Conservation (phyloP, 2,329 filamentous ascomycete genomes). For the Corniculantispora saksenae region DNA sequence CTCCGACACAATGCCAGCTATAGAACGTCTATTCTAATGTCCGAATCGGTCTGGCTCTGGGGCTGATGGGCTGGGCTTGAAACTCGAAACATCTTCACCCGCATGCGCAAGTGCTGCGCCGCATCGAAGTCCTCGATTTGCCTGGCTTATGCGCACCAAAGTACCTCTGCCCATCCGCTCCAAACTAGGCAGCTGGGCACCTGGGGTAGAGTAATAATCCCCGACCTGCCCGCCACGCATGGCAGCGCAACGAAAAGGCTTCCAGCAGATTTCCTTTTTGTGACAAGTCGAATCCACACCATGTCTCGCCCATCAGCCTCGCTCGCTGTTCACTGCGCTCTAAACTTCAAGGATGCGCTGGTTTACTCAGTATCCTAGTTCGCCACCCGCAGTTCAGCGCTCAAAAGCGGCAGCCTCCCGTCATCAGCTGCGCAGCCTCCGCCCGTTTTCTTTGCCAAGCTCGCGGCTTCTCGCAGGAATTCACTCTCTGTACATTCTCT, state of each 20-base stretch:
- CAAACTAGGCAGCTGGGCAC: background rate
- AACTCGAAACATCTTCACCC: conserved; percentile 7
- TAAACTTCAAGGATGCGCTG: background rate
- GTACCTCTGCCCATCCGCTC: conserved; percentile 1
- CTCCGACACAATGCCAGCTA: background rate
- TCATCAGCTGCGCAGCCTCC: background rate
- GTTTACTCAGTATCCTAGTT: background rate
- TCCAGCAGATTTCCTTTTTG: conserved; percentile 14
- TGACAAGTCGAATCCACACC: conserved; percentile 14
- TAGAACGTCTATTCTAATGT: background rate
- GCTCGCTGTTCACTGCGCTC: background rate
- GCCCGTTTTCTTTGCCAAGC: background rate
- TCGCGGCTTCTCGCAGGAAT: conserved; percentile 1
- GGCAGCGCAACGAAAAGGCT: background rate
- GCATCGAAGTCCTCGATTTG: conserved; percentile 7
- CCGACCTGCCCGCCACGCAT: background rate
- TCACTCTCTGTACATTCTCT: background rate
- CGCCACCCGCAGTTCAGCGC: background rate
- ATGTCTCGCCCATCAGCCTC: background rate
- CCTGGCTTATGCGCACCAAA: background rate
- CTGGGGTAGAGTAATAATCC: conserved; percentile 4
- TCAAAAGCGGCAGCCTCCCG: background rate
- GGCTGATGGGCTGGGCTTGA: background rate
- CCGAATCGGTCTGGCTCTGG: background rate
- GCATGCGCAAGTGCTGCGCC: conserved; percentile 1